These are phyloP conservation scores for Phialocephala subalpina DNA, from an alignment of 2,329 filamentous ascomycete species.

Conservation along the genomic window DNA sequence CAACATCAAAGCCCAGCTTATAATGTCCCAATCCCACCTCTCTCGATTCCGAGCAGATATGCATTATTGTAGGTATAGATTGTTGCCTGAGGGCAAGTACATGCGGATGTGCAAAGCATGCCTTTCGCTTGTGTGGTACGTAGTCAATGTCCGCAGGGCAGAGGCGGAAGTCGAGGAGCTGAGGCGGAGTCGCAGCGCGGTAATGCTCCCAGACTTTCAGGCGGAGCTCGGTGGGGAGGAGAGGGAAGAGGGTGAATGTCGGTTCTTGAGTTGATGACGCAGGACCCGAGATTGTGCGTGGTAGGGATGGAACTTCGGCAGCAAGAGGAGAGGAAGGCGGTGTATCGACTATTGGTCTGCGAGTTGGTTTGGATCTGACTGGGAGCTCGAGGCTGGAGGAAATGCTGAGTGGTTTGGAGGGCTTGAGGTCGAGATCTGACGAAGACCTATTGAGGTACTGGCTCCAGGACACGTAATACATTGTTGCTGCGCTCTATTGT, in stretches of 20 bases:
- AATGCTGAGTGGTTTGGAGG: neutral
- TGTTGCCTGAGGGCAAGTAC: neutral
- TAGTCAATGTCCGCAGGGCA: neutral
- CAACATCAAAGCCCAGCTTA: neutral
- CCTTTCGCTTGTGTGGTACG: neutral
- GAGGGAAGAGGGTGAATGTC: neutral
- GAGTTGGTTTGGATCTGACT: neutral
- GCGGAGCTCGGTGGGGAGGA: neutral
- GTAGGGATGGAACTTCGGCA: no score
- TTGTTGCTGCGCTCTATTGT: neutral
- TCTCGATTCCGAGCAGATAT: neutral
- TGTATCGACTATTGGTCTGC: no score
- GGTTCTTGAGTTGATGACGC: neutral
- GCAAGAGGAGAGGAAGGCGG: no score
- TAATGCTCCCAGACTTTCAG: neutral
- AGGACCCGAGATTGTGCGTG: neutral
- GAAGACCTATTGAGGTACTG: neutral
- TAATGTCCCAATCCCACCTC: neutral
- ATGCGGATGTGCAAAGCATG: slow-evolving; percentile 2
- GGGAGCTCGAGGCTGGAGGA: neutral
- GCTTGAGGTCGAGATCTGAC: neutral
- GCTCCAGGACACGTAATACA: neutral
- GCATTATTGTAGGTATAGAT: neutral
- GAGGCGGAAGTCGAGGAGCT: neutral
- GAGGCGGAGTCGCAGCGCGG: neutral